phyloP scores from a whole-genome alignment of 2,329 filamentous ascomycete genomes.

The Hypoxylon sp. region DNA sequence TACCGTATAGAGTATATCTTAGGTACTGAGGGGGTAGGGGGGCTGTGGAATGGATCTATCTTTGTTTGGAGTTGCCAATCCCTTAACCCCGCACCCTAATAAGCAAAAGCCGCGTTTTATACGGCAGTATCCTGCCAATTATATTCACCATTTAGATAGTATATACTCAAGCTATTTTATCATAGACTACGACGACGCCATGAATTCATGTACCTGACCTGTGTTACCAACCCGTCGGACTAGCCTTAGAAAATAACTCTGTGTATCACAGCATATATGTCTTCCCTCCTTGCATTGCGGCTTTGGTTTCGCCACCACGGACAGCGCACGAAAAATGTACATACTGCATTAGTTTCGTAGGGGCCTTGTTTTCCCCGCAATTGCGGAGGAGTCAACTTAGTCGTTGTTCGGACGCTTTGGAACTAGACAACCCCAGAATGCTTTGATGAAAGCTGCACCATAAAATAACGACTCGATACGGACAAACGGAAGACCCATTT shows the following conservation, averaged over 20 bases:
- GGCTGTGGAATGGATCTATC: no score
- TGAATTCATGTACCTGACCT: neutral
- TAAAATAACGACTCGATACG: slow-evolving; percentile 18
- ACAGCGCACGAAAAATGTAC: slow-evolving; percentile 7
- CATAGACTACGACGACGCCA: neutral
- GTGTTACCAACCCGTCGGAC: neutral
- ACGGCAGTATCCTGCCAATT: slow-evolving; percentile 17
- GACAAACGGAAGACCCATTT: slow-evolving; percentile 37
- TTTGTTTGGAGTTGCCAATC: no score
- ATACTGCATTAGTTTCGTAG: slow-evolving; percentile 29
- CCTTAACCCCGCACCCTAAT: slow-evolving; percentile 16
- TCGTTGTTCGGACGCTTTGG: slow-evolving; percentile 17
- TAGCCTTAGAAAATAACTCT: neutral
- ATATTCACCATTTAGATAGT: neutral
- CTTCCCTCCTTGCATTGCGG: neutral
- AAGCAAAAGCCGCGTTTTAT: slow-evolving; percentile 12
- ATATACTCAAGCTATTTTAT: slow-evolving; percentile 2
- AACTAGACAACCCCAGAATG: slow-evolving; percentile 3
- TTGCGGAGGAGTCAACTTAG: slow-evolving; percentile 33
- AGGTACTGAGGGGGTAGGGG: no score
- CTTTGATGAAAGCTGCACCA: slow-evolving; percentile 15
- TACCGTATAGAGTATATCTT: no score
- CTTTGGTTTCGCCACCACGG: slow-evolving; percentile 22
- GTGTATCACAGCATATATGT: slow-evolving; percentile 1
- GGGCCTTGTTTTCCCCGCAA: slow-evolving; percentile 38